A percentile compares a stretch with the other conserved stretches of the same genome.
Evolutionary conservation across 2,329 filamentous ascomycete genomes (phyloP).

Genomic region (Periconia sp.): DNA sequence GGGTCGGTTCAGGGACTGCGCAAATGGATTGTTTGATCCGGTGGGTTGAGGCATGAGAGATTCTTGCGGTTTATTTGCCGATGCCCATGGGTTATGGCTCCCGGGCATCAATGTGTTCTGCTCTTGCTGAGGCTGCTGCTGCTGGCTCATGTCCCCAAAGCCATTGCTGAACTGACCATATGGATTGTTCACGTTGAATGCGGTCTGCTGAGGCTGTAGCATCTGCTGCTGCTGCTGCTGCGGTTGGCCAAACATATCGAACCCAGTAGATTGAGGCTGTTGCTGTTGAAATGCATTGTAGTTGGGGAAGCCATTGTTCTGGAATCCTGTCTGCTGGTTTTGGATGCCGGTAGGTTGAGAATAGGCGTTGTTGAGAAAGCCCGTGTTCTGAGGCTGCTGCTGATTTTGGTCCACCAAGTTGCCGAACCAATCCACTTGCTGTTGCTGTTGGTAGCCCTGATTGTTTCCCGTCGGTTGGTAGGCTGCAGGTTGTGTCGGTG

Average conservation of each 20-base stretch:
- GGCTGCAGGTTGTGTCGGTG: conserved; percentile 63
- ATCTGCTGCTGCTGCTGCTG: conserved; percentile 38
- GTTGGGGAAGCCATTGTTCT: conserved; percentile 71
- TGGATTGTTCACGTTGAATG: conserved; percentile 53
- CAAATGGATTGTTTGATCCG: conserved; percentile 97
- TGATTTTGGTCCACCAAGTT: conserved; percentile 84
- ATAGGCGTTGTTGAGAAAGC: conserved; percentile 68
- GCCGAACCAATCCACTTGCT: conserved; percentile 94
- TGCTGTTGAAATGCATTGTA: conserved; percentile 54
- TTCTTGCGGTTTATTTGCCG: conserved; percentile 57
- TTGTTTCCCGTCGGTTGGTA: conserved; percentile 88
- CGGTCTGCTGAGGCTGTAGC: conserved; percentile 49
- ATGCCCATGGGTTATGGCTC: conserved; percentile 92
- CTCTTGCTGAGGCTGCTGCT: conserved; percentile 49
- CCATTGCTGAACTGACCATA: conserved; percentile 39
- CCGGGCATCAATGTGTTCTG: conserved; percentile 71
- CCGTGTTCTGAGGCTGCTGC: conserved; percentile 65
- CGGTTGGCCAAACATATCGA: conserved; percentile 58
- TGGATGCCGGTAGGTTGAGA: conserved; percentile 77
- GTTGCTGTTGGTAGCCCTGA: conserved; percentile 96
- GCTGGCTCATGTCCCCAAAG: conserved; percentile 40
- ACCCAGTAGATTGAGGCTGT: conserved; percentile 55
- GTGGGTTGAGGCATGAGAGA: conserved; percentile 80
- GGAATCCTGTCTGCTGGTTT: conserved; percentile 63
- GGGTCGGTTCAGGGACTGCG: conserved; percentile 64